A percentile compares a stretch with the other conserved stretches of the same genome.
phyloP scores from a whole-genome alignment of 768 basidiomycete genomes.

The Galerina marginata region DNA sequence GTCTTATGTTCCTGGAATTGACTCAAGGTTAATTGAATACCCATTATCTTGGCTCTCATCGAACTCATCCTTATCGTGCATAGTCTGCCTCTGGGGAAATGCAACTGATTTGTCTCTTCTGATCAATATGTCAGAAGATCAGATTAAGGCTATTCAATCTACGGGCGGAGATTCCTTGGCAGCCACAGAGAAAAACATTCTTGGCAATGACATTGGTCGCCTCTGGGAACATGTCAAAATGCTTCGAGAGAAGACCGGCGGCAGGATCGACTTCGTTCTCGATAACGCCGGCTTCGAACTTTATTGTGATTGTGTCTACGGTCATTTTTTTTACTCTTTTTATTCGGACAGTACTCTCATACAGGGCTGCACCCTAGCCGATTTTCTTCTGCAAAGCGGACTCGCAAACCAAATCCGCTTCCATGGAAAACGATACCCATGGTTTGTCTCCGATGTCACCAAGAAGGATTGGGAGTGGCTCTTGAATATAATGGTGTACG shows the following conservation, averaged over 20 bases:
- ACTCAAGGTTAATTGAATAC: constrained; percentile 69
- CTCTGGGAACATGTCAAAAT: constrained; percentile 79
- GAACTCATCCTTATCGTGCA: constrained; percentile 1
- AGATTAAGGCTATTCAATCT: constrained; percentile 95
- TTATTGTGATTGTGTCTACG: constrained; percentile 87
- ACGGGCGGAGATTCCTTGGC: constrained; percentile 96
- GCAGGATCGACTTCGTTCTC: constrained; percentile 80
- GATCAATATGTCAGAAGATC: constrained; percentile 98
- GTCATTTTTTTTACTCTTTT: constrained; percentile 36
- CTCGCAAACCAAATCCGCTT: constrained; percentile 85
- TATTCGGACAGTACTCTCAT: not conserved
- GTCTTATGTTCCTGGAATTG: constrained; percentile 88
- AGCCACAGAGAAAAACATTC: constrained; percentile 94
- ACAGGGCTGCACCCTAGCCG: constrained; percentile 54
- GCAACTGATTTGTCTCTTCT: constrained; percentile 93
- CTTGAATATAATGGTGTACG: constrained; percentile 85
- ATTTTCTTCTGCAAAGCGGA: constrained; percentile 92
- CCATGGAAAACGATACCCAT: constrained; percentile 95
- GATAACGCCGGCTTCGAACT: constrained; percentile 92
- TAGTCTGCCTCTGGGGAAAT: constrained; percentile 96
- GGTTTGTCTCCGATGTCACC: constrained; percentile 95
- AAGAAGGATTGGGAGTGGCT: constrained; percentile 95
- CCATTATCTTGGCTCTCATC: constrained; percentile 3
- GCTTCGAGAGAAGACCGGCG: constrained; percentile 71
- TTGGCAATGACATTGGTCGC: constrained; percentile 79